Conservation (phyloP, 1,139 yeast genomes). For the Yamadazyma pseudoaaseri region DNA sequence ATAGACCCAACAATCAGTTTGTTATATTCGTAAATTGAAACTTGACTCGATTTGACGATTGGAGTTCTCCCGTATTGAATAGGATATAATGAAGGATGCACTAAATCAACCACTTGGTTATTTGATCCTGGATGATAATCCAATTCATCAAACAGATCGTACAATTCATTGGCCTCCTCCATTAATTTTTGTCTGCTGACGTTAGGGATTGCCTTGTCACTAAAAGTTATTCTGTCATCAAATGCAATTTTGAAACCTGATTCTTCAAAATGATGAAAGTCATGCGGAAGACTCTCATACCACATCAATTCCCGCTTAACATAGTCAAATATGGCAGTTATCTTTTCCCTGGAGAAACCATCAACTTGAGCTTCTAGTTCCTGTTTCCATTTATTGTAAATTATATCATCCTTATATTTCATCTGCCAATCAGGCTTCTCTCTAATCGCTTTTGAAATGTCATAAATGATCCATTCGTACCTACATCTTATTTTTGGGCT, state of each 20-base stretch:
- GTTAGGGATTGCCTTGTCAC: slow-evolving; percentile 16
- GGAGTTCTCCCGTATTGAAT: slow-evolving; percentile 34
- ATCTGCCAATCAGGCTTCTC: slow-evolving; percentile 31
- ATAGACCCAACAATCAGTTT: neutral
- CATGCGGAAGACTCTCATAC: slow-evolving; percentile 20
- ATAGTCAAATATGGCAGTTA: slow-evolving; percentile 16
- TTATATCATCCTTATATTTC: slow-evolving; percentile 25
- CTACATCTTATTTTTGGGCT: slow-evolving; percentile 1
- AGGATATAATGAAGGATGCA: slow-evolving; percentile 44
- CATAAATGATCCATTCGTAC: slow-evolving; percentile 26
- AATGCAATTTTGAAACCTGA: slow-evolving; percentile 12
- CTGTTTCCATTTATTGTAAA: slow-evolving; percentile 28
- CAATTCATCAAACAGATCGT: slow-evolving; percentile 10
- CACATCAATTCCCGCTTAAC: slow-evolving; percentile 28
- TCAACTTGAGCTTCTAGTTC: slow-evolving; percentile 21
- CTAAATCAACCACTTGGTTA: slow-evolving; percentile 39
- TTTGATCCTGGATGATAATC: slow-evolving; percentile 42
- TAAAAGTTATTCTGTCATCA: slow-evolving; percentile 19
- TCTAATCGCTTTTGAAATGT: slow-evolving; percentile 23
- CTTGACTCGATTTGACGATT: slow-evolving; percentile 6
- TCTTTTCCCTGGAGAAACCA: neutral
- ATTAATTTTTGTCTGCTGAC: slow-evolving; percentile 4
- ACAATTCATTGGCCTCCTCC: slow-evolving; percentile 3
- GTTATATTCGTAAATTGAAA: neutral
- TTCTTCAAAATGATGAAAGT: slow-evolving; percentile 3